Evolutionary conservation across 495 filamentous ascomycete genomes (phyloP), one percentile per base, ranked within the genome.

Genomic region (Penicillium ochrochloron): DNA sequence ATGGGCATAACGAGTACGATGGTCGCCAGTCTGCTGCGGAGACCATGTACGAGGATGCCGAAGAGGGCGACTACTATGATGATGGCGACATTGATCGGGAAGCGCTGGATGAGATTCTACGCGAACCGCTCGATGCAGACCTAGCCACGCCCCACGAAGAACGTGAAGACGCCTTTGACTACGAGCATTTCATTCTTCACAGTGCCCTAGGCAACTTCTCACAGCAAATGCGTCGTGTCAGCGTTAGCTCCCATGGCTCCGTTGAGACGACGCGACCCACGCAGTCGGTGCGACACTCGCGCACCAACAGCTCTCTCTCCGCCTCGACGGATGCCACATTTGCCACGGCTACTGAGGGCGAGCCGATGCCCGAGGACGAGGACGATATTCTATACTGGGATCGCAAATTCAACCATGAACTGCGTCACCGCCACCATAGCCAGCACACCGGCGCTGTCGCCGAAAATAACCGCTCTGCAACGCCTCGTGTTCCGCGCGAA

Each of bases 141-240:
- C 60, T 79, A 7, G 69, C 70, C 23, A 68, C 80, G 33, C 84
- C 87, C 5, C 95, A 99, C 70, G 95, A 99, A 78, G 94, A 98
- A 74, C 91, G 95, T 17, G 90, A 94, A 67, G 95, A 99, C 73
- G 95, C 95, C 8, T 99, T 99, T 74, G 95, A 97, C 73, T 99
- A 99, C 66, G 92, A 98, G 70, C 86, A 96, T 69, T 96, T 97
- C 76, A 97, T 97, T 75, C 83, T 97, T 12, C 93, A 96, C 71
- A 93, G 90, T 69, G 91, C 92, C 17, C 86, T 96, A 83, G 92
- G 92, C n/a, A 90, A 80, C 42, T 89, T 85, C 63, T 73, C 80
- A 8, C 74, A 71, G 21, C 76, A 83, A 52, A 79, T 89, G 68
- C 80, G 84, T 31, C 78, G 85, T 37, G 76, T 75, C 15, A 89